These are phyloP conservation scores for Moringa oleifera DNA, from an alignment of 345 rosid genomes.

Conservation along the genomic window DNA sequence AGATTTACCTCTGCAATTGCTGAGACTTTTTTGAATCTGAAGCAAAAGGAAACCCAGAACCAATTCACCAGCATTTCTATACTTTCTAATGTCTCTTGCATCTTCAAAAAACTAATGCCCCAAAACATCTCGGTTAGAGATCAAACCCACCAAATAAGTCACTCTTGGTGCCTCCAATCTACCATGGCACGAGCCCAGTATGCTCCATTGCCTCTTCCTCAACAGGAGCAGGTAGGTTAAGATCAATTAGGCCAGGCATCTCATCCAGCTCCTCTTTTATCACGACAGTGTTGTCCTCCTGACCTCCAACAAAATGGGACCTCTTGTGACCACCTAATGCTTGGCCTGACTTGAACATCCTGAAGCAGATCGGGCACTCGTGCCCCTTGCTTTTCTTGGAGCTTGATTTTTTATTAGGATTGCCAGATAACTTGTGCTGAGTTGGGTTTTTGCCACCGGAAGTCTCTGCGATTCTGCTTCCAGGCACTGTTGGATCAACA, in stretches of 20 bases:
- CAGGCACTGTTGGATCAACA: slow-evolving; percentile 19
- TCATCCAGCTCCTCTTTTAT: slow-evolving; percentile 37
- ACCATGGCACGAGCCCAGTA: slow-evolving; percentile 30
- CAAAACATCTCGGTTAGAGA: slow-evolving; percentile 9
- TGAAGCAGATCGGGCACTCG: slow-evolving; percentile 84
- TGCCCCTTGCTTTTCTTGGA: slow-evolving; percentile 57
- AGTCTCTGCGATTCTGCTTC: slow-evolving; percentile 1
- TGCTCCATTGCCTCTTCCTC: slow-evolving; percentile 41
- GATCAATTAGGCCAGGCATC: slow-evolving; percentile 61
- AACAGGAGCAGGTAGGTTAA: slow-evolving; percentile 79
- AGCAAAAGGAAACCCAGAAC: too few relatives aligned
- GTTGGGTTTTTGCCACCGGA: slow-evolving; percentile 24
- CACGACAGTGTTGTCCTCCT: slow-evolving; percentile 46
- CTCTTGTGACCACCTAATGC: slow-evolving; percentile 97
- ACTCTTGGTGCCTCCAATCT: slow-evolving; percentile 14
- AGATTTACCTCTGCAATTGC: too few relatives aligned
- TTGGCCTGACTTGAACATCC: slow-evolving; percentile 87
- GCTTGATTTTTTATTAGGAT: slow-evolving; percentile 26
- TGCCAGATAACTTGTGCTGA: slow-evolving; percentile 20
- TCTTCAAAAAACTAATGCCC: too few relatives aligned
- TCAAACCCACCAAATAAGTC: slow-evolving; percentile 9
- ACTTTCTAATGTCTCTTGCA: too few relatives aligned
- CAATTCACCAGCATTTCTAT: too few relatives aligned
- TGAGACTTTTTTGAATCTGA: too few relatives aligned
- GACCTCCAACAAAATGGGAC: slow-evolving; percentile 80